A percentile compares a stretch with the other conserved stretches of the same genome.
Conservation (phyloP, 257 asterid genomes). For the Rauvolfia tetraphylla region DNA sequence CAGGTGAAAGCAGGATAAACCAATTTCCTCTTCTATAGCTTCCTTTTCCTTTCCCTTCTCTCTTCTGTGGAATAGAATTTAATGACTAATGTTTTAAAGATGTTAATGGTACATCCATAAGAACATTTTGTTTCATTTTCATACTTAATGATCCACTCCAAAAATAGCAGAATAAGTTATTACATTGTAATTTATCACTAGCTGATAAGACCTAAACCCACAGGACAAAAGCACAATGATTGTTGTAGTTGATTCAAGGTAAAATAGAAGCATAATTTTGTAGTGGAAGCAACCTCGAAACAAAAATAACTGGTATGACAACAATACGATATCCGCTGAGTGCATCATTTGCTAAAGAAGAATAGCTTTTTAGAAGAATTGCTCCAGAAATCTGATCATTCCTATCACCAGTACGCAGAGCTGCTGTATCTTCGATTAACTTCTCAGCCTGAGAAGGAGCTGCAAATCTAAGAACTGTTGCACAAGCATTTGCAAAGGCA, state of each 20-base stretch:
- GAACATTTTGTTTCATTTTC: background rate
- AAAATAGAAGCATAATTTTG: slow-evolving; percentile 2
- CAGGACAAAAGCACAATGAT: background rate
- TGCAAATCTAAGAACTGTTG: slow-evolving; percentile 76
- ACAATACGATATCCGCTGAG: slow-evolving; percentile 72
- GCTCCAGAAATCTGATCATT: slow-evolving; percentile 92
- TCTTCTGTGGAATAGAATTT: background rate
- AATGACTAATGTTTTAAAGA: no score
- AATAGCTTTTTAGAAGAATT: slow-evolving; percentile 75
- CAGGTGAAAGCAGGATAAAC: background rate
- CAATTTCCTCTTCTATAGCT: background rate
- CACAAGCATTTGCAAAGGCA: slow-evolving; percentile 95
- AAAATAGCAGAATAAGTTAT: background rate
- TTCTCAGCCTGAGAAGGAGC: slow-evolving; percentile 80
- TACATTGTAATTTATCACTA: background rate
- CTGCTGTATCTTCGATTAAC: slow-evolving; percentile 78
- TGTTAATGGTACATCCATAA: background rate
- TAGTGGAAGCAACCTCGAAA: slow-evolving; percentile 61
- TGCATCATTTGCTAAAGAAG: slow-evolving; percentile 78
- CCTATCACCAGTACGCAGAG: slow-evolving; percentile 79
- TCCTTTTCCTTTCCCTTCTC: background rate
- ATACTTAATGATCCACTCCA: background rate
- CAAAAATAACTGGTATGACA: slow-evolving; percentile 78
- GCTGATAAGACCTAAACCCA: background rate
- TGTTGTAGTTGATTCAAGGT: slow-evolving; percentile 8